Base-by-base conservation (phyloP, 768 basidiomycete species). In the Austroboletus eburneus region DNA sequence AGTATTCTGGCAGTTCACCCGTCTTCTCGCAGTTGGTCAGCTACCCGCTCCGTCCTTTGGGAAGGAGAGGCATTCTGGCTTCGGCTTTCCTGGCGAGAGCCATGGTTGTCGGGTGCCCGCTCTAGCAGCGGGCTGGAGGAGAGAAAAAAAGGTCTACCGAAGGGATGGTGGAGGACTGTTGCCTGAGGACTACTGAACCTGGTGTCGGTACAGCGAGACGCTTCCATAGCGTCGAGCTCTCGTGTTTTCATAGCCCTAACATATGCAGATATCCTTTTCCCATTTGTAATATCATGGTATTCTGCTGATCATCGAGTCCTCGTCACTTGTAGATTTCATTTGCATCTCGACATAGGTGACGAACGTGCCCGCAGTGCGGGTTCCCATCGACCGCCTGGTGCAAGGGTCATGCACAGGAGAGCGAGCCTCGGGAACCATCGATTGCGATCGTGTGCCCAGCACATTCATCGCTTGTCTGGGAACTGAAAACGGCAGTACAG, bases 71-170 rank as follows among this genome's bases (percentile, higher is more conserved):
- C 29, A 23, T 30, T 27, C 51, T 48, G 42, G 45, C 45, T 29
- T 41, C 49, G 56, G 45, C 50, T 60, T 48, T 45, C 52, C 57
- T 51, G 64, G 50, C 43, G 61, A 45, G 56, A 58, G 46, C 49
- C 47, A 42, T 56, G 49, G 52, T 50, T 25, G 25, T 22, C 47
- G 63, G 63, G 65, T 61, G 56, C 61, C 61, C 55, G 44, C 61
- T 58, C 63, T 45, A 58, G 58, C 33, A 63, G 63, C 46, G 64
- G 64, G 59, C 59, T 51, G 66, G 66, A 62, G 55, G 29, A 24
- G 30, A 20, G 52, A 51, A 34, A 49, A 67, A 51, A 50, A 24
- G 50, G 63, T 46, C 43, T 52, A 46, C 42, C 50, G 48, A 49
- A 55, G 50, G 37, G 48, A 48, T 58, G 56, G 50, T 55, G 50